Evolutionary conservation across 2,329 filamentous ascomycete species (phyloP).

Genomic region (Fusarium keratoplasticum): DNA sequence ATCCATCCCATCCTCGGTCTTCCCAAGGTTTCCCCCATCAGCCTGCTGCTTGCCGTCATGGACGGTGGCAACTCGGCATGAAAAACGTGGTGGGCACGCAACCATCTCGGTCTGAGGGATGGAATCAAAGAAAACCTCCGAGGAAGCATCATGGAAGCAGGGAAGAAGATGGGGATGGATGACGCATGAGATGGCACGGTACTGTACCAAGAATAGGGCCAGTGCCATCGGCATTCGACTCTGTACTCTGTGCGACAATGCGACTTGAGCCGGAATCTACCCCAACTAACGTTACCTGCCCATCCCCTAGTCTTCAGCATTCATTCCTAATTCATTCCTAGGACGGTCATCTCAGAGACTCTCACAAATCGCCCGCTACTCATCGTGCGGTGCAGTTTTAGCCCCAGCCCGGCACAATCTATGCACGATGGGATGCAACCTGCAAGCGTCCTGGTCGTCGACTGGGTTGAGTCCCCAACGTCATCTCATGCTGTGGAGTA

Average conservation of each 20-base stretch:
- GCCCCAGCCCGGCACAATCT: slow-evolving; percentile 7
- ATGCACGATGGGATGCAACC: slow-evolving; percentile 20
- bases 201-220: slow-evolving; percentile 29
- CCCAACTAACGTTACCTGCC: not conserved
- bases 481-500: slow-evolving; percentile 27
- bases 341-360: not conserved
- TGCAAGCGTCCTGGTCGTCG: slow-evolving; percentile 20
- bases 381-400: slow-evolving; percentile 9
- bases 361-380: not conserved
- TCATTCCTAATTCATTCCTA: not conserved
- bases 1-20: slow-evolving; percentile 2
- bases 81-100: slow-evolving; percentile 23
- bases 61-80: slow-evolving; percentile 24
- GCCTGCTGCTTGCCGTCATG: slow-evolving; percentile 12
- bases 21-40: slow-evolving; percentile 6
- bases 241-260: not conserved
- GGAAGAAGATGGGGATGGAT: slow-evolving; percentile 15
- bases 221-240: slow-evolving; percentile 8
- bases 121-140: slow-evolving; percentile 20
- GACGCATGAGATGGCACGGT: slow-evolving; percentile 22
- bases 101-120: slow-evolving; percentile 12
- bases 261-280: not conserved
- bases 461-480: slow-evolving; percentile 19
- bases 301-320: not conserved
- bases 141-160: slow-evolving; percentile 28